These are phyloP conservation scores for Phytophthora cryptogea DNA, from an alignment of 352 stramenopile species.

Conservation along the genomic window DNA sequence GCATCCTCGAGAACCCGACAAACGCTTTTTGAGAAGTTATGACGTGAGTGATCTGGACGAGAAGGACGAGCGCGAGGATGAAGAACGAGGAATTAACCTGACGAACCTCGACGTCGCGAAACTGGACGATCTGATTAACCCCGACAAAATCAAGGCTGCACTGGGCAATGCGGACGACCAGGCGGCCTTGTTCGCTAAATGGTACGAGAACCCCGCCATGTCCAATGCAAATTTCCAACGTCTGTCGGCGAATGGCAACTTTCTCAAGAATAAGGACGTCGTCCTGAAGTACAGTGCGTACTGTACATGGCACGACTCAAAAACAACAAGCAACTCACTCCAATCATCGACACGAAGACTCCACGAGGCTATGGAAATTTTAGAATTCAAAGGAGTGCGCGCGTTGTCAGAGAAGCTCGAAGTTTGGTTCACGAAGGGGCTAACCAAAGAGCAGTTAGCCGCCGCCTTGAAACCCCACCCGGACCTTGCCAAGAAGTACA, in stretches of 20 bases:
- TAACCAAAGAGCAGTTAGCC: neutral
- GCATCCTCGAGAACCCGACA: neutral
- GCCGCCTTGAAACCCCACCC: neutral
- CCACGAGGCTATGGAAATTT: neutral
- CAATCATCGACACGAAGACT: conserved; percentile 10
- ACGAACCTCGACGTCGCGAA: neutral
- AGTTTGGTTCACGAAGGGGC: neutral
- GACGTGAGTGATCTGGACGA: neutral
- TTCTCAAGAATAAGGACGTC: conserved; percentile 7
- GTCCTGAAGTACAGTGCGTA: conserved; percentile 5
- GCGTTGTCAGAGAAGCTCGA: neutral
- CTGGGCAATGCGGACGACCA: neutral
- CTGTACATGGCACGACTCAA: conserved; percentile 1
- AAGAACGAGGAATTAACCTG: conserved; percentile 8
- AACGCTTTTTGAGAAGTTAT: conserved; percentile 3
- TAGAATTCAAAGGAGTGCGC: neutral
- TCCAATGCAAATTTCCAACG: neutral
- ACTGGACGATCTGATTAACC: conserved; percentile 6
- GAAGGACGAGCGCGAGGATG: neutral
- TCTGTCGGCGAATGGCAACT: neutral
- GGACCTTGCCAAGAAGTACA: neutral
- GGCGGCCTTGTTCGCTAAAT: conserved; percentile 6
- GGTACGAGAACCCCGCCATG: neutral
- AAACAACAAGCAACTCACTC: conserved; percentile 1
- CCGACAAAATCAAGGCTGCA: conserved; percentile 3